Percentiles rank a stretch among this genome's conserved stretches.
These are phyloP conservation scores for Lentinus brumalis DNA, from an alignment of 768 basidiomycete genomes.

Conservation along the genomic window DNA sequence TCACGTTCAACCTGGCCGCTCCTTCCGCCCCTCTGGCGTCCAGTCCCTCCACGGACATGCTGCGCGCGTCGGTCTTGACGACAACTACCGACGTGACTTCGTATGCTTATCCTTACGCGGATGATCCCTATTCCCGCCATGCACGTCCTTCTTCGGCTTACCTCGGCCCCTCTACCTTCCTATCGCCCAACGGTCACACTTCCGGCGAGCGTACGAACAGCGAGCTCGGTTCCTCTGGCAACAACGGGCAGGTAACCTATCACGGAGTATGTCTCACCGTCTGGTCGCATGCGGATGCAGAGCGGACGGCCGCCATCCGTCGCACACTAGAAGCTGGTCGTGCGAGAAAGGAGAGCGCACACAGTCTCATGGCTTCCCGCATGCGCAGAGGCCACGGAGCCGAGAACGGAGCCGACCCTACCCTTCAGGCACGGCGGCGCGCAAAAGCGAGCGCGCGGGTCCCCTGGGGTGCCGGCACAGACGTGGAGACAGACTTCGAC, in stretches of 20 bases:
- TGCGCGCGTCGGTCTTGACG: conserved; percentile 75
- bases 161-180: conserved; percentile 63
- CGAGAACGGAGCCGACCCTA: conserved; percentile 51
- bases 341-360: conserved; percentile 77
- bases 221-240: conserved; percentile 32
- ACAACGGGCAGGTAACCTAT: conserved; percentile 60
- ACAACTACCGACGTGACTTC: conserved; percentile 56
- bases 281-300: conserved; percentile 93
- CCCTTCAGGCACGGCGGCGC: conserved; percentile 55
- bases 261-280: conserved; percentile 93
- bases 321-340: conserved; percentile 79
- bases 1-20: conserved; percentile 84
- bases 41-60: conserved; percentile 67
- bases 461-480: conserved; percentile 63
- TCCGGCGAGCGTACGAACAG: conserved; percentile 26
- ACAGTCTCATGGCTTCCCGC: conserved; percentile 68
- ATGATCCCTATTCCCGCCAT: conserved; percentile 65
- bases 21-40: conserved; percentile 77
- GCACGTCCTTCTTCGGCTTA: conserved; percentile 78
- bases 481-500: conserved; percentile 75
- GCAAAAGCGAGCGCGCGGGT: conserved; percentile 63
- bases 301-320: conserved; percentile 82
- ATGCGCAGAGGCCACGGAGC: conserved; percentile 54
- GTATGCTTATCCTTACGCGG: conserved; percentile 72
- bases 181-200: conserved; percentile 40